A percentile compares a stretch with the other conserved stretches of the same genome.
phyloP scores from a whole-genome alignment of 2,329 filamentous ascomycete genomes.

The Clarireedia hainanense region DNA sequence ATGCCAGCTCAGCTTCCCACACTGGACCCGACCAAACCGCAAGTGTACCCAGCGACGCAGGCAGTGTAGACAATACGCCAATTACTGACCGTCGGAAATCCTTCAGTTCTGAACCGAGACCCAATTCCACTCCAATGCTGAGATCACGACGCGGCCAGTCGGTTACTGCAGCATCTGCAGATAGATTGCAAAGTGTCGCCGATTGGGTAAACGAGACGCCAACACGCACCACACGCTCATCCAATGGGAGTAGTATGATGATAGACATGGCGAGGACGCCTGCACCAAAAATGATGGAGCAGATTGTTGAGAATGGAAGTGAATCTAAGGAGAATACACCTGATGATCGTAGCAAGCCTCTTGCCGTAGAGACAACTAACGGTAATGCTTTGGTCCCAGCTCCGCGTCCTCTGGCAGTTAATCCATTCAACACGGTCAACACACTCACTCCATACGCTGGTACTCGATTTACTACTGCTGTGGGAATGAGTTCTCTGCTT shows the following conservation, averaged over 20 bases:
- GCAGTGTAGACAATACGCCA: neutral
- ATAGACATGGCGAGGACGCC: neutral
- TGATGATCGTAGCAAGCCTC: neutral
- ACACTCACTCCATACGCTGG: slow-evolving; percentile 5
- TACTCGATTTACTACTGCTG: neutral
- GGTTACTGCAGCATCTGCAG: slow-evolving; percentile 11
- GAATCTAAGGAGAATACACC: neutral
- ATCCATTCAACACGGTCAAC: slow-evolving; percentile 9
- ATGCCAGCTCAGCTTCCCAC: neutral
- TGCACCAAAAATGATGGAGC: slow-evolving; percentile 3
- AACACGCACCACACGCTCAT: neutral
- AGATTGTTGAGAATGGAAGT: neutral
- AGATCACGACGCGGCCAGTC: slow-evolving; percentile 18
- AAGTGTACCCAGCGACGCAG: neutral
- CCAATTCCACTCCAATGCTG: slow-evolving; percentile 14
- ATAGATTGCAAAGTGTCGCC: slow-evolving; percentile 12
- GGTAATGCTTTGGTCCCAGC: neutral
- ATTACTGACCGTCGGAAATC: neutral
- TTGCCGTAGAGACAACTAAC: neutral
- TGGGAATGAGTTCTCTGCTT: slow-evolving; percentile 14
- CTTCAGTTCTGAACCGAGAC: slow-evolving; percentile 10
- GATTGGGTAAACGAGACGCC: slow-evolving; percentile 15
- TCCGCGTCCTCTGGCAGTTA: slow-evolving; percentile 5
- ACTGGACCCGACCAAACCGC: neutral
- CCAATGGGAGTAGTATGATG: neutral